phyloP scores from a whole-genome alignment of 305 asterid species.

The Andrographis paniculata region DNA sequence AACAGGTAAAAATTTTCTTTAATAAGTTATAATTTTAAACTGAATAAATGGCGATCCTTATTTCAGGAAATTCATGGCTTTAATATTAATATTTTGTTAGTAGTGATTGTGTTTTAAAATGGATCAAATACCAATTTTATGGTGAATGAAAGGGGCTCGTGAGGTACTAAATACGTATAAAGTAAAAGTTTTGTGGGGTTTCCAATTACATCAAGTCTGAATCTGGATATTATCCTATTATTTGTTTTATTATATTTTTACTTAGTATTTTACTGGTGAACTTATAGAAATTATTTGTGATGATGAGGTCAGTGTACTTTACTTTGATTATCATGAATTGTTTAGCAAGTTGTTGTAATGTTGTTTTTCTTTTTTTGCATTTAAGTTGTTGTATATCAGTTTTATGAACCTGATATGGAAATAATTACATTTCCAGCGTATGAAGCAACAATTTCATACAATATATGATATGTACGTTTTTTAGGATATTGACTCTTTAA shows the following conservation, averaged over 20 bases:
- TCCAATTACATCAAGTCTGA: background rate
- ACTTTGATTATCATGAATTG: too few species aligned
- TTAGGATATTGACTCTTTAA: too few species aligned
- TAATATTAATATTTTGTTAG: too few species aligned
- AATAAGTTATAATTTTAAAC: constrained; percentile 4
- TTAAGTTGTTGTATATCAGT: background rate
- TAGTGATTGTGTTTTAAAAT: background rate
- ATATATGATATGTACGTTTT: constrained; percentile 5
- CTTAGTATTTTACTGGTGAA: too few species aligned
- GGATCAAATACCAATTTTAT: background rate
- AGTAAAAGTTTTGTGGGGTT: background rate
- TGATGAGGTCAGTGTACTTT: too few species aligned
- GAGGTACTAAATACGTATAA: background rate
- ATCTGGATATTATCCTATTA: background rate
- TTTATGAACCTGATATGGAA: constrained; percentile 3
- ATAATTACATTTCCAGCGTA: background rate
- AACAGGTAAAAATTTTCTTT: constrained; percentile 45
- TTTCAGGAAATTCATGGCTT: constrained; percentile 8
- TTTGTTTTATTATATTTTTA: too few species aligned
- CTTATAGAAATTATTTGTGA: too few species aligned
- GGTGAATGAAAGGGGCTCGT: background rate
- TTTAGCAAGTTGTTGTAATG: too few species aligned
- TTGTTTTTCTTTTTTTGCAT: background rate
- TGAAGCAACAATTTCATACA: constrained; percentile 5
- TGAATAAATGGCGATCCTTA: constrained; percentile 3